Base-by-base conservation (phyloP, 495 filamentous ascomycete species). In the Penicillium lividum region DNA sequence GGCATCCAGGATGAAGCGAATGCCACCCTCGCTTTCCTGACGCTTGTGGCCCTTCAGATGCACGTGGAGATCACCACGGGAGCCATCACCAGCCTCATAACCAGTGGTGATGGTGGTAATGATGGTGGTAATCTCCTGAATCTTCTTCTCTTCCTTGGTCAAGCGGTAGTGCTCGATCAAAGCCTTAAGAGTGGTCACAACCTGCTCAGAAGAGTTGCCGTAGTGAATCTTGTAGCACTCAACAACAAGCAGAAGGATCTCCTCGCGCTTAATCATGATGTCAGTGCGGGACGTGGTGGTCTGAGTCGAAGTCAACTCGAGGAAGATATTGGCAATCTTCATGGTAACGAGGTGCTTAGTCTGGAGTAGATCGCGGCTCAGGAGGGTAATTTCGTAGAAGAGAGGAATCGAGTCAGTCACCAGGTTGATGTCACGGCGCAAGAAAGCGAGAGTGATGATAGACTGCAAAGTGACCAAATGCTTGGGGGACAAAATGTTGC, bases 161-260 rank as follows among this genome's bases (percentile, higher is more conserved):
- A 64, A 30, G 33, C 62, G 60, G 48, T 73, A 74, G 58, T 76
- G 73, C 56, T 71, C 67, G n/a, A 66, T 57, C 13, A 76, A 60
- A 43, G 67, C 57, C 31, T 62, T 67, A 15, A 69, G 40, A 3
- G 68, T 70, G 5, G 53, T 60, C 11, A 68, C 60, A 11, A 71
- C 68, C 44, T 69, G 67, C 53, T 73, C 72, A 25, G 69, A 70
- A 7, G 47, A 68, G 4, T 57, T 56, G 4, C 72, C 72, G 36
- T 76, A 76, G 57, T 73, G 69, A 7, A 68, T 51, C 59, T 70
- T 68, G 60, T 73, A 76, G 63, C 66, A 65, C 57, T 76, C 73
- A 5, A 76, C 60, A 4, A 76, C 45, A 6, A 75, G 50, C 18
- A 65, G 47, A 18, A 73, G 59, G 13, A 71, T 57, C 34, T 71